Base-by-base conservation (phyloP, 164 flowering plant species). In the Cinnamomum chago region DNA sequence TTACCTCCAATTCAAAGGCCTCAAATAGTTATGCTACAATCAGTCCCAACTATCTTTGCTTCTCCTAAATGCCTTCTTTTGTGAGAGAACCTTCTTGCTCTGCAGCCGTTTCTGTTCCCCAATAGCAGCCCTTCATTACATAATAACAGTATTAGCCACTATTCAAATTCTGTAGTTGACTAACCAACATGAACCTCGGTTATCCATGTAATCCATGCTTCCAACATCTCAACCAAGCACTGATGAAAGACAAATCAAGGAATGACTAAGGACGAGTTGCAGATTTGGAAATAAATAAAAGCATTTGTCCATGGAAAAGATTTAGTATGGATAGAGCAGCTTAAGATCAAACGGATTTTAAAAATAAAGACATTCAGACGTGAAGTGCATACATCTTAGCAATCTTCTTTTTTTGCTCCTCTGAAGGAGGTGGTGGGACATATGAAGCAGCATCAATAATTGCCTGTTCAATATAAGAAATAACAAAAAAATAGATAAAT, bases 401-500 rank as follows among this genome's bases (percentile, higher is more conserved):
- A 62, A 95, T 90, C 78, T 87, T 95, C 81, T 91, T 94, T 82
- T 92, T 90, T 74, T 90, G 92, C 83, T 91, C 98, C 81, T 87
- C 91, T 55, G 98, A 90, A 71, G 99, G 99, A 55, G 98, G 98
- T 65, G 98, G 99, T 22, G 99, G 99, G 65, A 96, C 98, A 80
- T 94, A 94, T 27, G 97, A 77, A 77, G 99, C 97, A 78, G 97
- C 94, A 84, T 94, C 94, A 74, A 96, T 90, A n/a, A 94, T 94
- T 65, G 87, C 95, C 99, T 96, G 82, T 55, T 65, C 73, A 20
- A 30, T 35, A 33, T 40, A 1, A 40, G 2, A 40, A 40, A 0
- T 6, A 40, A 40, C 47, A 40, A 9, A 0, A 40, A 40, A 40
- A 7, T 7, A 7, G 10, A 40, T 40, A 55, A 55, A 55, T 15